A percentile compares a stretch with the other conserved stretches of the same genome.
Evolutionary conservation across 345 rosid species (phyloP).

Genomic region (Ceriops zippeliana): DNA sequence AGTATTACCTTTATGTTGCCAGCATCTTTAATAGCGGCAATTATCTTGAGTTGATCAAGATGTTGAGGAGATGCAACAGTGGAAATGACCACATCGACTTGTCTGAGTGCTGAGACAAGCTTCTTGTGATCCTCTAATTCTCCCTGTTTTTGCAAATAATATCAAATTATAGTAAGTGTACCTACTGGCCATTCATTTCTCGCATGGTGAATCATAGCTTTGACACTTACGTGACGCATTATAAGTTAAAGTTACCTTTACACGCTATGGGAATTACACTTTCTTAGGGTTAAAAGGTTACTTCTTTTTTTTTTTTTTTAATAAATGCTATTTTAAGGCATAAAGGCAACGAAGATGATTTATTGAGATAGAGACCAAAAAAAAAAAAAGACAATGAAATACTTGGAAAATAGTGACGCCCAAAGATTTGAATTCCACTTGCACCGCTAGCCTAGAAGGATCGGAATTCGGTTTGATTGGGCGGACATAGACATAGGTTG

Average conservation of each 20-base stretch:
- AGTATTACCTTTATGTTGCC: slow-evolving; percentile 27
- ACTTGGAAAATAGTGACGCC: slow-evolving; percentile 33
- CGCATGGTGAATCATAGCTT: too few species aligned
- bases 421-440: slow-evolving; percentile 24
- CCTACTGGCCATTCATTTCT: too few species aligned
- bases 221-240: too few species aligned
- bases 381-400: neutral
- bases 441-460: slow-evolving; percentile 20
- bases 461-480: slow-evolving; percentile 6
- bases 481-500: slow-evolving; percentile 23
- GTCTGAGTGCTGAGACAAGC: slow-evolving; percentile 23
- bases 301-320: too few species aligned
- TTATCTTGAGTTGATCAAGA: slow-evolving; percentile 34
- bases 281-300: too few species aligned
- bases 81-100: slow-evolving; percentile 42
- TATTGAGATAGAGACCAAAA: neutral
- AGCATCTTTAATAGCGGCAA: slow-evolving; percentile 34
- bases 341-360: too few species aligned
- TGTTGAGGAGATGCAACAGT: slow-evolving; percentile 35
- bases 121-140: slow-evolving; percentile 36
- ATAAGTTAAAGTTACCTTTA: too few species aligned
- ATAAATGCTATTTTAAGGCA: too few species aligned
- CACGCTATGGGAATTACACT: too few species aligned
- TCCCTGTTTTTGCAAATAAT: slow-evolving; percentile 15
- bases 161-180: too few species aligned